A percentile compares a stretch with the other conserved stretches of the same genome.
Conservation (phyloP, 805 yeast genomes). For the Candida suzukii region DNA sequence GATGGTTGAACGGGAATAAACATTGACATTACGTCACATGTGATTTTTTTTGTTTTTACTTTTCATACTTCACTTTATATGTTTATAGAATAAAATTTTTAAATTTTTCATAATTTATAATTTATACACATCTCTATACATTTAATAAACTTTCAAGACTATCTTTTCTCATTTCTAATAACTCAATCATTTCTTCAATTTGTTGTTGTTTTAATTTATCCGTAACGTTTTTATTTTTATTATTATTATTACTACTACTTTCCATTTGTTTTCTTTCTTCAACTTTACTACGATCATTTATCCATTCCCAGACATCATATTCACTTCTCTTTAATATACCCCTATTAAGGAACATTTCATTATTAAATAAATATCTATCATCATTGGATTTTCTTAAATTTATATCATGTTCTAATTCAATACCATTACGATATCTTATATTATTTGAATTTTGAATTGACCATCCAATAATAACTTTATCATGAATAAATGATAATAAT, state of each 20-base stretch:
- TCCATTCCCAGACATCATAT: constrained; percentile 68
- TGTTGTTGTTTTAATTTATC: constrained; percentile 31
- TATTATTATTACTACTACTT: background rate
- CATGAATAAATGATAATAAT: background rate
- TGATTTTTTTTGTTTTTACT: too few species aligned
- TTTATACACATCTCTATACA: background rate
- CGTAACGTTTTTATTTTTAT: too few species aligned
- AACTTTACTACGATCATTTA: constrained; percentile 29
- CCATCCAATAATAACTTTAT: background rate
- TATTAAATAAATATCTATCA: background rate
- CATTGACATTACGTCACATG: too few species aligned
- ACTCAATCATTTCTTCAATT: constrained; percentile 36
- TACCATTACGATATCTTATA: background rate
- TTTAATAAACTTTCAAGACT: background rate
- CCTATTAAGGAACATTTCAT: background rate
- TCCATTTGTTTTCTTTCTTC: background rate
- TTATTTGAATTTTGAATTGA: background rate
- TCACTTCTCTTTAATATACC: constrained; percentile 39
- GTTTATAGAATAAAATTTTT: too few species aligned
- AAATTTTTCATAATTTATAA: too few species aligned
- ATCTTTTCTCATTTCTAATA: constrained; percentile 28
- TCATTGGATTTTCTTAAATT: background rate
- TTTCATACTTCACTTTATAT: too few species aligned
- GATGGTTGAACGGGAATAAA: too few species aligned
- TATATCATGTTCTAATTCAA: background rate